phyloP scores from a whole-genome alignment of 495 filamentous ascomycete genomes.

The Daldinia caldariorum region DNA sequence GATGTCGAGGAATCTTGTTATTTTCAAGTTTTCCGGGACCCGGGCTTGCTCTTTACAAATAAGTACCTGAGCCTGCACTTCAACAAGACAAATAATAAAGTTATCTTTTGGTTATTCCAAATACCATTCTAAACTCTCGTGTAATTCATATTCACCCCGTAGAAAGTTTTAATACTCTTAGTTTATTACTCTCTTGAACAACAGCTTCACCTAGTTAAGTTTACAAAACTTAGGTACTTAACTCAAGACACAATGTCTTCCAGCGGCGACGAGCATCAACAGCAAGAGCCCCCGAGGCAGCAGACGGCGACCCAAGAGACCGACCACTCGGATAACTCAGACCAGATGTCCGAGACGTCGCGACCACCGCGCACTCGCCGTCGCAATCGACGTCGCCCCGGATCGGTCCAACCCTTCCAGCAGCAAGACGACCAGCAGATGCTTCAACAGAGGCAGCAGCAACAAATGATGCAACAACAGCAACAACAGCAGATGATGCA shows the following conservation, averaged over 20 bases:
- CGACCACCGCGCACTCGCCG: conserved; percentile 38
- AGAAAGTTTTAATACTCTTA: conserved; percentile 3
- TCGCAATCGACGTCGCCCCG: conserved; percentile 40
- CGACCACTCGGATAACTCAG: conserved; percentile 44
- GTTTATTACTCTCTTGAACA: not conserved
- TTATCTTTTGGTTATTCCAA: not conserved
- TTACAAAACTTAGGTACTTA: conserved; percentile 1
- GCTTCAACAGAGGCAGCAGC: conserved; percentile 45
- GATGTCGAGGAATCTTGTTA: conserved; percentile 21
- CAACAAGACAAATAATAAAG: not conserved
- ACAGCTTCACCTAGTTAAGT: not conserved
- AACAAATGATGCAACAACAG: conserved; percentile 42
- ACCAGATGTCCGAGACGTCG: conserved; percentile 58
- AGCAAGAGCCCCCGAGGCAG: conserved; percentile 26
- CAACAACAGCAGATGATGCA: conserved; percentile 37
- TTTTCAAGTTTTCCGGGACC: conserved; percentile 19
- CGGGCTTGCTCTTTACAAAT: conserved; percentile 25
- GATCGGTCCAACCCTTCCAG: conserved; percentile 35
- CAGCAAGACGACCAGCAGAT: conserved; percentile 42
- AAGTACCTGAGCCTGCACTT: conserved; percentile 12
- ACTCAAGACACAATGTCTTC: conserved; percentile 33
- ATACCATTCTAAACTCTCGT: not conserved
- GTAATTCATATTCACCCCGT: not conserved
- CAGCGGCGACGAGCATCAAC: conserved; percentile 30
- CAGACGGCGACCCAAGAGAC: conserved; percentile 27